Percentiles rank a stretch among this genome's conserved stretches.
Conservation (phyloP, 306 rosid genomes). For the Fagus crenata region DNA sequence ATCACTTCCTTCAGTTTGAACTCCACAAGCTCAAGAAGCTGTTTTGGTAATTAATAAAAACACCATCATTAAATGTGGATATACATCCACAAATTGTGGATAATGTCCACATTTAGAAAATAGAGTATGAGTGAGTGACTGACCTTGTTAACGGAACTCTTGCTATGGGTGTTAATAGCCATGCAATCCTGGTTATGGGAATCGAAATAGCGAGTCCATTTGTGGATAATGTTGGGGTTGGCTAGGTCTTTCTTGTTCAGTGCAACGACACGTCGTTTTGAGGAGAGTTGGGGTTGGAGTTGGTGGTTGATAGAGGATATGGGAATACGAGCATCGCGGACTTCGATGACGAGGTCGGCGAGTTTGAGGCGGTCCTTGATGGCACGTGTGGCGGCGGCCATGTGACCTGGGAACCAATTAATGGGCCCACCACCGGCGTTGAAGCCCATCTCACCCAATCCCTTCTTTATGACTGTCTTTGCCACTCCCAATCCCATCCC, state of each 20-base stretch:
- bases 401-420: slow-evolving; percentile 95
- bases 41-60: not conserved
- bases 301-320: slow-evolving; percentile 70
- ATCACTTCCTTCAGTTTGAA: slow-evolving; percentile 75
- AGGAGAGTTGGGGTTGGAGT: slow-evolving; percentile 65
- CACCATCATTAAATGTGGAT: not conserved
- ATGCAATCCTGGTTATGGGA: slow-evolving; percentile 61
- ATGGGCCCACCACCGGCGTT: slow-evolving; percentile 65
- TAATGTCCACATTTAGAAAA: too few species aligned
- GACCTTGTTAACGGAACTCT: slow-evolving; percentile 72
- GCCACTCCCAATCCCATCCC: slow-evolving; percentile 41
- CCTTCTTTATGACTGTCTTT: slow-evolving; percentile 57
- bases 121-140: not conserved
- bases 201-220: slow-evolving; percentile 70
- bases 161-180: slow-evolving; percentile 80
- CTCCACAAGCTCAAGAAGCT: slow-evolving; percentile 86
- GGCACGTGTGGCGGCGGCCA: slow-evolving; percentile 88
- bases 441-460: slow-evolving; percentile 79
- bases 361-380: slow-evolving; percentile 71
- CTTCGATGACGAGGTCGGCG: slow-evolving; percentile 83
- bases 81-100: too few species aligned
- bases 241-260: slow-evolving; percentile 88
- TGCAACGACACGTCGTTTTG: slow-evolving; percentile 71
- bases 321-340: slow-evolving; percentile 83
- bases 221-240: slow-evolving; percentile 87